A percentile compares a stretch with the other conserved stretches of the same genome.
Evolutionary conservation across 2,329 filamentous ascomycete genomes (phyloP).

Genomic region (Juglanconis oblonga): DNA sequence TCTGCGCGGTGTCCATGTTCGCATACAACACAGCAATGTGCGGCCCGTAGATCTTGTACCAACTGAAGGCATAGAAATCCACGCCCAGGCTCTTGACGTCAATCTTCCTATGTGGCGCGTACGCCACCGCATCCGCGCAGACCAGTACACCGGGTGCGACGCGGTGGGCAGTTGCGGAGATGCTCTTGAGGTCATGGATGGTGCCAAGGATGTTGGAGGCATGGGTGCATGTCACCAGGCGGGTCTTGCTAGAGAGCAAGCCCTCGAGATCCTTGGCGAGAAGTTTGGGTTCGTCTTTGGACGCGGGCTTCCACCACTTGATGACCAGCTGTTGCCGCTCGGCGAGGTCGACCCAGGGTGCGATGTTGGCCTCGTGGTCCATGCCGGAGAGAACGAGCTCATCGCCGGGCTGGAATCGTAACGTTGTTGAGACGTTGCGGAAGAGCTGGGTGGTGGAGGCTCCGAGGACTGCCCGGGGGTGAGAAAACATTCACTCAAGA

Average conservation of each 20-base stretch:
- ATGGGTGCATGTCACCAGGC: constrained; percentile 71
- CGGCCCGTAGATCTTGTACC: constrained; percentile 82
- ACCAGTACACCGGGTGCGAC: constrained; percentile 55
- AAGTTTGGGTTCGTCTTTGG: constrained; percentile 55
- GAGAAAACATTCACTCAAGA: not conserved
- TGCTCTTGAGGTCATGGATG: constrained; percentile 60
- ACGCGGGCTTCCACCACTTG: constrained; percentile 65
- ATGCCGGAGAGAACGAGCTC: constrained; percentile 69
- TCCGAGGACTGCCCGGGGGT: constrained; percentile 54
- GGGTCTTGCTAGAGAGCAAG: constrained; percentile 62
- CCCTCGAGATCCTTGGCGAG: constrained; percentile 52
- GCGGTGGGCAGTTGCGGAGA: constrained; percentile 51
- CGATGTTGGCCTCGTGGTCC: constrained; percentile 77
- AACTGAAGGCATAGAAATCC: constrained; percentile 76
- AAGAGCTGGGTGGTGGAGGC: constrained; percentile 74
- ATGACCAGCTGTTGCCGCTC: constrained; percentile 56
- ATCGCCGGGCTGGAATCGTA: constrained; percentile 53
- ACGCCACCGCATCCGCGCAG: constrained; percentile 74
- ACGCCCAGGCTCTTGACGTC: constrained; percentile 67
- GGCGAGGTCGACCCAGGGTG: constrained; percentile 70
- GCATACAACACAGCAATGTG: constrained; percentile 72
- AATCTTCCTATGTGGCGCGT: constrained; percentile 68
- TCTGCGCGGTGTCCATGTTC: constrained; percentile 48
- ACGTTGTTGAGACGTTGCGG: constrained; percentile 62
- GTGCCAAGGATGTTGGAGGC: constrained; percentile 71